Base-by-base conservation (phyloP, 257 asterid genomes). In the Hygrophila difformis region DNA sequence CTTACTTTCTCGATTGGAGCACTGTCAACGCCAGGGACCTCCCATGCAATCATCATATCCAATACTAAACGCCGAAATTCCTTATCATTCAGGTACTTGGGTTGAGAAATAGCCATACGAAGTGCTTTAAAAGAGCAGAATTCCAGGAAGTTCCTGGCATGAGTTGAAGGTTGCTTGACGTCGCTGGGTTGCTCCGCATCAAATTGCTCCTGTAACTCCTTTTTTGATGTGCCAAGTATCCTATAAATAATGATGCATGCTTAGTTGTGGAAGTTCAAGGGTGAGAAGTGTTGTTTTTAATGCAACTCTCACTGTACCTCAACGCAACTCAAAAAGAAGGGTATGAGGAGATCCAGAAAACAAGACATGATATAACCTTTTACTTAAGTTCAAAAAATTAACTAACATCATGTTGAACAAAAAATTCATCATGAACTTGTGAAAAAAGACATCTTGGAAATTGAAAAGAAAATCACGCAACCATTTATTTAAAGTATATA, bases 41-140 rank as follows among this genome's bases (percentile, higher is more conserved):
- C 97, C 97, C 97, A 87, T 37, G 97, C 94, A 44, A 82, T 72
- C 97, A 87, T 87, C 93, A 87, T 82, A 62, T 87, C 97, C 65
- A 79, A 87, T 57, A 76, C 75, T 57, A 82, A 73, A 36, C 74
- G 73, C 34, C 83, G 77, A 62, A 87, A 87, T 39, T 80, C 84
- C 62, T 67, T 77, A 59, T 77, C 72, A 15, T 72, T 71, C 61
- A 87, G 54, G 60, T 79, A 87, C 70, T 82, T 73, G 34, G 85
- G 68, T n/a, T 48, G 72, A 35, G 40, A 49, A 39, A 61, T 66
- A 60, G 73, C 69, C 54, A 68, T 50, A 59, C 53, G 59, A 23
- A 87, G 60, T 34, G 97, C 75, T 66, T 79, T 77, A 63, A 66
- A 82, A 2, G 93, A 79, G 72, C 84, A 77, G 63, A 72, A 82